Percentiles rank a stretch among this genome's conserved stretches.
Evolutionary conservation across 225 moss, liverwort and hornwort genomes (phyloP).

Genomic region (Antitrichia curtipendula): DNA sequence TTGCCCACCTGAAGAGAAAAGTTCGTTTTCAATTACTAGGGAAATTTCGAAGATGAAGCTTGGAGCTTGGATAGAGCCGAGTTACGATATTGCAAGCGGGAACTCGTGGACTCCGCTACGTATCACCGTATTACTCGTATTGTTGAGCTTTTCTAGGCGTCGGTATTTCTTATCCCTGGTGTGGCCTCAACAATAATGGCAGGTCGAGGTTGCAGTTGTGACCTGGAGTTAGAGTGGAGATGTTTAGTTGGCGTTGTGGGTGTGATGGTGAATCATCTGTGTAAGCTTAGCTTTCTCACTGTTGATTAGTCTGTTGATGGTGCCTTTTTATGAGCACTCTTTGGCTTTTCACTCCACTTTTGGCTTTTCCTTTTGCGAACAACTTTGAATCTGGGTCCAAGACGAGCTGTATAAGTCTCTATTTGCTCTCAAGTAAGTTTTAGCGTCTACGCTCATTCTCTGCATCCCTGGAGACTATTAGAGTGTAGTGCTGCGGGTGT

Average conservation of each 20-base stretch:
- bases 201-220: neutral
- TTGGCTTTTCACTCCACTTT: neutral
- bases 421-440: neutral
- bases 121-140: constrained; percentile 8
- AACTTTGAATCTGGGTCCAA: neutral
- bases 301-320: neutral
- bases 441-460: neutral
- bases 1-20: constrained; percentile 9
- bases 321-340: neutral
- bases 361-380: neutral
- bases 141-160: neutral
- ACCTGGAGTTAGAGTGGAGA: neutral
- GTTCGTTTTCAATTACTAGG: neutral
- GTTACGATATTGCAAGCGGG: neutral
- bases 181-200: neutral
- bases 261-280: neutral
- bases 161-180: neutral
- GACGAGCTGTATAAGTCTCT: neutral
- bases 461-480: neutral
- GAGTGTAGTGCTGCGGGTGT: neutral
- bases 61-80: constrained; percentile 6
- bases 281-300: neutral
- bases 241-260: neutral
- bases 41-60: neutral
- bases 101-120: neutral